A percentile compares a stretch with the other conserved stretches of the same genome.
These are phyloP conservation scores for Podospora australis DNA, from an alignment of 495 filamentous ascomycete genomes.

Conservation along the genomic window DNA sequence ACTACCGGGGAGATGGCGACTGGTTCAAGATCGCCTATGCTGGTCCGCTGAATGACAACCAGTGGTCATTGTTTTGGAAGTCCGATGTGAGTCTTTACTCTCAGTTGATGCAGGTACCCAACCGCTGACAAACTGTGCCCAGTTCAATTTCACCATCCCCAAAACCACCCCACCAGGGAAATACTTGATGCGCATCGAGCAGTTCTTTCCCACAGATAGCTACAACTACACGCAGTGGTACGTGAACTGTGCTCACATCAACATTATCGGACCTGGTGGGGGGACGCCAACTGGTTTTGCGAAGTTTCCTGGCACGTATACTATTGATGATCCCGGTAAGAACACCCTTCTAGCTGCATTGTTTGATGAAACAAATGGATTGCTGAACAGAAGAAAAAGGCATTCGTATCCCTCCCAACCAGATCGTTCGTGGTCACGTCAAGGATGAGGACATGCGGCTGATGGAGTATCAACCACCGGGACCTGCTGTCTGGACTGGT, in stretches of 20 bases:
- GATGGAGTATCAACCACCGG: constrained; percentile 15
- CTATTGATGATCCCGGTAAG: constrained; percentile 12
- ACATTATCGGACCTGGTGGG: constrained; percentile 10
- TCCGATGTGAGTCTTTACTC: constrained; percentile 1
- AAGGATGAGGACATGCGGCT: constrained; percentile 6
- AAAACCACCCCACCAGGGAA: constrained; percentile 31
- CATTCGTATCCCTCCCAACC: constrained; percentile 2
- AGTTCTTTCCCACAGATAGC: constrained; percentile 25
- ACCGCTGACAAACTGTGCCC: too few relatives aligned
- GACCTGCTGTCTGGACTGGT: constrained; percentile 16
- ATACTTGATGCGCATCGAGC: constrained; percentile 43
- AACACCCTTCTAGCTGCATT: too few relatives aligned
- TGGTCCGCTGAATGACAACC: constrained; percentile 5
- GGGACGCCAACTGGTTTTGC: constrained; percentile 9
- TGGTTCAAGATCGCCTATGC: constrained; percentile 27
- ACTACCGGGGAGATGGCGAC: constrained; percentile 21
- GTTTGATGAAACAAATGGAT: not conserved
- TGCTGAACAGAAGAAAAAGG: not conserved
- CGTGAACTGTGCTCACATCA: constrained; percentile 17
- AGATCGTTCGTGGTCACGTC: constrained; percentile 5
- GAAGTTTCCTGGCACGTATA: constrained; percentile 15
- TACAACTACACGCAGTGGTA: constrained; percentile 13
- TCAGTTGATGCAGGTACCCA: not conserved
- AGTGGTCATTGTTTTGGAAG: constrained; percentile 4
- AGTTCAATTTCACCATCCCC: constrained; percentile 34